phyloP scores from a whole-genome alignment of 129 eudicot genomes.

The Lactuca saligna region DNA sequence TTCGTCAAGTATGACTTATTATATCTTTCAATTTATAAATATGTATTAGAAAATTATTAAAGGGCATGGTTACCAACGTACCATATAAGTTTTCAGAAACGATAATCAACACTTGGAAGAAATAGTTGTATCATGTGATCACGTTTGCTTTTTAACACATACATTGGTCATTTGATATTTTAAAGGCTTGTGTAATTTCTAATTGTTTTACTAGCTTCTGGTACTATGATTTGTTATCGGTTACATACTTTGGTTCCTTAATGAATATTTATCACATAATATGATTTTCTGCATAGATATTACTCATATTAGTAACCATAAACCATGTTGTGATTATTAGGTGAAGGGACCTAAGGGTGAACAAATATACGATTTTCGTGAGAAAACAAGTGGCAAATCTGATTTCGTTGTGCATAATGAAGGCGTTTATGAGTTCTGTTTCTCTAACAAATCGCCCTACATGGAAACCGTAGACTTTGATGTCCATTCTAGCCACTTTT shows the following conservation, averaged over 20 bases:
- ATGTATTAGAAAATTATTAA: too few relatives aligned
- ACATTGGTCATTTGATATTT: not conserved
- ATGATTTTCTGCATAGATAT: too few relatives aligned
- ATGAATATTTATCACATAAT: not conserved
- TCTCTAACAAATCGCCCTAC: constrained; percentile 79
- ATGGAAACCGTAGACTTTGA: constrained; percentile 86
- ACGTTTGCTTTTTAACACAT: not conserved
- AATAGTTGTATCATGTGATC: too few relatives aligned
- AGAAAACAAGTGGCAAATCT: constrained; percentile 66
- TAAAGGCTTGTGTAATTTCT: not conserved
- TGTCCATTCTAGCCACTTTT: constrained; percentile 59
- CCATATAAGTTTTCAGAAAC: too few relatives aligned
- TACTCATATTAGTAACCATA: not conserved
- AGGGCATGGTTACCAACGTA: too few relatives aligned
- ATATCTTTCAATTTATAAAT: too few relatives aligned
- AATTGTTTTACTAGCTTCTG: not conserved
- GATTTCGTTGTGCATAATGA: constrained; percentile 68
- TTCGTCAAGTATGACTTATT: too few relatives aligned
- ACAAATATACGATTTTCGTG: constrained; percentile 72
- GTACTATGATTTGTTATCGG: not conserved
- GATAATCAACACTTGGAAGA: too few relatives aligned
- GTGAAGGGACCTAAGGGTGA: constrained; percentile 87
- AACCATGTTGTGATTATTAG: constrained; percentile 28
- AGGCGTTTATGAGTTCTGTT: constrained; percentile 79
- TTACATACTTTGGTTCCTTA: not conserved